These are phyloP conservation scores for Trichodelitschia bisporula DNA, from an alignment of 495 filamentous ascomycete species.

Conservation along the genomic window DNA sequence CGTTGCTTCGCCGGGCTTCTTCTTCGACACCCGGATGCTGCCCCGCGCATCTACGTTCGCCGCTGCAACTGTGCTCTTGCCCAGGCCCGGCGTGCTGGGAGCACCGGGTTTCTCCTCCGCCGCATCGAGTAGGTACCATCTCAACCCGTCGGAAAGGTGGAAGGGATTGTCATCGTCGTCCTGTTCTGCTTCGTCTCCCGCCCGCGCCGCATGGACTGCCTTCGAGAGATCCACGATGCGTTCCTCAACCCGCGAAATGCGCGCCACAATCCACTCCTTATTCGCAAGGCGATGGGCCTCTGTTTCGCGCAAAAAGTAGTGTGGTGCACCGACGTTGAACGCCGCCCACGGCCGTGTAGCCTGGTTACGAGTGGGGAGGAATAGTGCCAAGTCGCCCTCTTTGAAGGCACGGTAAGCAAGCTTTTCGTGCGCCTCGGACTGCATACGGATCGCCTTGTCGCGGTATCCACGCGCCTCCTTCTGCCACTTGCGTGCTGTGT, in stretches of 20 bases:
- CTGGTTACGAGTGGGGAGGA: slow-evolving; percentile 84
- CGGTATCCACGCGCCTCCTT: slow-evolving; percentile 69
- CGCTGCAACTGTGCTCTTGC: slow-evolving; percentile 75
- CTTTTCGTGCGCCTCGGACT: slow-evolving; percentile 81
- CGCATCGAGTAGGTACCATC: slow-evolving; percentile 91
- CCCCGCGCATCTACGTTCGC: slow-evolving; percentile 67
- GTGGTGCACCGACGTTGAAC: slow-evolving; percentile 89
- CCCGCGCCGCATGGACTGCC: slow-evolving; percentile 28
- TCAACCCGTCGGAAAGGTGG: slow-evolving; percentile 78
- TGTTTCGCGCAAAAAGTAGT: slow-evolving; percentile 90
- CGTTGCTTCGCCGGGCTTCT: slow-evolving; percentile 36
- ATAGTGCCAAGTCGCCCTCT: slow-evolving; percentile 84
- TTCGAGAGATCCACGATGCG: slow-evolving; percentile 81
- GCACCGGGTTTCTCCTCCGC: slow-evolving; percentile 88
- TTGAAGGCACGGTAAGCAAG: slow-evolving; percentile 95
- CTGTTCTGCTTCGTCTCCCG: slow-evolving; percentile 21
- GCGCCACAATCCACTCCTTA: slow-evolving; percentile 82
- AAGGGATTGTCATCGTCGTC: slow-evolving; percentile 98
- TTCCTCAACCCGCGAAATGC: slow-evolving; percentile 79
- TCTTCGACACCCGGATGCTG: slow-evolving; percentile 34
- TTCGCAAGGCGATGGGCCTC: slow-evolving; percentile 60
- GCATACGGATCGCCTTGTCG: slow-evolving; percentile 61
- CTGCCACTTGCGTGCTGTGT: slow-evolving; percentile 71
- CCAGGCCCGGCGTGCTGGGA: slow-evolving; percentile 66
- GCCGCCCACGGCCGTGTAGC: slow-evolving; percentile 89